phyloP scores from a whole-genome alignment of 305 asterid genomes.

The Solanum hybrid region DNA sequence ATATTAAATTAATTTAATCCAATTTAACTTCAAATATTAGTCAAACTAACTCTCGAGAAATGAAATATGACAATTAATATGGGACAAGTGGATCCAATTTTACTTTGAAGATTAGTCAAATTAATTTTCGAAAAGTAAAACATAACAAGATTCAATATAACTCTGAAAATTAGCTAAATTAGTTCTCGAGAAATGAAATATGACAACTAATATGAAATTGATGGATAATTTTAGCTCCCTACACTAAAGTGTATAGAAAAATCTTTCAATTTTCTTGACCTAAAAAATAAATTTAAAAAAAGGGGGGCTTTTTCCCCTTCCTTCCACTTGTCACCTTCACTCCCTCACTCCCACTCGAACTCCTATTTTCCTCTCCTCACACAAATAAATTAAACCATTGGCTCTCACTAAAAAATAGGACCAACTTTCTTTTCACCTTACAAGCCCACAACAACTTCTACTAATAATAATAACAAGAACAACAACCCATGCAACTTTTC shows the following conservation, averaged over 20 bases:
- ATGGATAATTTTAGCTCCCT: neutral
- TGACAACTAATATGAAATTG: neutral
- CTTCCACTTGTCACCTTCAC: conserved; percentile 60
- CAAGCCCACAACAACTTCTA: conserved; percentile 38
- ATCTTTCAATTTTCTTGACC: conserved; percentile 7
- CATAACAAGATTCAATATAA: too few relatives aligned
- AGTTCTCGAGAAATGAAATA: neutral
- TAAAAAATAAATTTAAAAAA: neutral
- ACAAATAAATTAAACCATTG: neutral
- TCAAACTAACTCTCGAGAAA: neutral
- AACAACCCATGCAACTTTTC: neutral
- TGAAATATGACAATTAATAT: neutral
- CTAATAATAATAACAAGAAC: conserved; percentile 33
- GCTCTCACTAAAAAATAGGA: conserved; percentile 61
- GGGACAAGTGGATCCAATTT: neutral
- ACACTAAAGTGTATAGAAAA: conserved; percentile 11
- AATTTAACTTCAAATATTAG: neutral
- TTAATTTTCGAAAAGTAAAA: neutral
- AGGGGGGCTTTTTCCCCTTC: conserved; percentile 10
- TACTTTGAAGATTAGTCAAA: neutral
- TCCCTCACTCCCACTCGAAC: conserved; percentile 21
- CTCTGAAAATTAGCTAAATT: neutral
- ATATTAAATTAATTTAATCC: neutral
- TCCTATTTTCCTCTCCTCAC: conserved; percentile 36
- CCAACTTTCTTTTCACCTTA: conserved; percentile 30